Evolutionary conservation across 495 filamentous ascomycete species (phyloP).

Genomic region (Penicillium pancosmium): DNA sequence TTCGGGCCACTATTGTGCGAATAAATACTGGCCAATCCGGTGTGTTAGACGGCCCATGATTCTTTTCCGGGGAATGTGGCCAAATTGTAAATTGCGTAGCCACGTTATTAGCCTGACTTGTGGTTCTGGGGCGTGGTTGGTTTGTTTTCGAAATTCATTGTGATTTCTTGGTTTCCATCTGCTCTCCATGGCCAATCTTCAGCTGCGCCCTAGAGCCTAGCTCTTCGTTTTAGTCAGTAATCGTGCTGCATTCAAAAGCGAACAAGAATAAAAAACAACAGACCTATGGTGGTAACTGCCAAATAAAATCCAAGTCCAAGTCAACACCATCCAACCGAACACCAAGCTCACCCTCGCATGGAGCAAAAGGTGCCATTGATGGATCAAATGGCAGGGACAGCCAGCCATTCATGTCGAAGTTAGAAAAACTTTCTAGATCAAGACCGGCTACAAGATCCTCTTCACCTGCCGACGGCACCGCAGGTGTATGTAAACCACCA

Average conservation of each 20-base stretch:
- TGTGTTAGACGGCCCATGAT: neutral
- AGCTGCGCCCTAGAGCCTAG: neutral
- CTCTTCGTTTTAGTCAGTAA: neutral
- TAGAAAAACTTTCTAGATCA: conserved; percentile 14
- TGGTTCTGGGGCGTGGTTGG: neutral
- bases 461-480: neutral
- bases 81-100: neutral
- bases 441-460: conserved; percentile 4
- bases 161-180: too few relatives aligned
- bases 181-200: too few relatives aligned
- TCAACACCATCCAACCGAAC: conserved; percentile 22
- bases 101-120: too few relatives aligned
- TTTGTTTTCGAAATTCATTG: too few relatives aligned
- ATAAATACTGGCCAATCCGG: neutral
- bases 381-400: conserved; percentile 40
- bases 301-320: conserved; percentile 36
- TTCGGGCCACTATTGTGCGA: neutral
- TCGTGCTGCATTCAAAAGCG: neutral
- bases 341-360: conserved; percentile 11
- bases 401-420: conserved; percentile 31
- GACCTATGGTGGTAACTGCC: conserved; percentile 30
- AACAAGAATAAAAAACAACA: neutral
- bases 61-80: neutral
- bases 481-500: neutral
- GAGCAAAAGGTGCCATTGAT: conserved; percentile 39